These are phyloP conservation scores for Coemansia sp. DNA, from an alignment of 192 early-diverging fungal species.

Conservation along the genomic window DNA sequence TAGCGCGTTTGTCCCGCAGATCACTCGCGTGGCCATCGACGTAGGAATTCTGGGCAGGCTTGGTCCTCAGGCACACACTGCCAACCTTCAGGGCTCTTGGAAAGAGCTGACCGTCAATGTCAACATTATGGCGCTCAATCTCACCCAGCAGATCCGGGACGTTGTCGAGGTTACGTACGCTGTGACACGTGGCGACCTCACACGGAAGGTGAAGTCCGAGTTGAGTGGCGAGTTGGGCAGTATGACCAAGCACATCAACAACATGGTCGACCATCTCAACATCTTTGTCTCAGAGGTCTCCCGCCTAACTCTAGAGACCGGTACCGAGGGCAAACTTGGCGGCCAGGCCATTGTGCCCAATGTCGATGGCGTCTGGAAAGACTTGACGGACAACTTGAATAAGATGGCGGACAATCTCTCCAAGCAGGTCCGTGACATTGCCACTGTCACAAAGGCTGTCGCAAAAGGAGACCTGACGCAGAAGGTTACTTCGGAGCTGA, in stretches of 20 bases:
- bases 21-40: constrained; percentile 57
- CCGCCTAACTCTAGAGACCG: constrained; percentile 66
- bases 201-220: no score
- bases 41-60: no score
- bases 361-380: constrained; percentile 59
- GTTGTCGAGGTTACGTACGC: constrained; percentile 59
- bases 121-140: constrained; percentile 64
- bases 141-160: constrained; percentile 60
- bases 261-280: constrained; percentile 57
- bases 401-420: constrained; percentile 63
- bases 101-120: constrained; percentile 64
- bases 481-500: constrained; percentile 53
- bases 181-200: no score
- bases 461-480: constrained; percentile 55
- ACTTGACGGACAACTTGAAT: constrained; percentile 59
- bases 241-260: constrained; percentile 51
- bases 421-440: constrained; percentile 60
- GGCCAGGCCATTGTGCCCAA: constrained; percentile 55
- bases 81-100: no score
- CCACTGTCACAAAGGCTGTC: constrained; percentile 57
- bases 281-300: constrained; percentile 62
- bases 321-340: constrained; percentile 71
- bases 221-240: constrained; percentile 56
- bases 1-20: constrained; percentile 52
- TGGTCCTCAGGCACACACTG: no score